phyloP scores from a whole-genome alignment of 2,329 filamentous ascomycete genomes.

The Macrophomina tecta region DNA sequence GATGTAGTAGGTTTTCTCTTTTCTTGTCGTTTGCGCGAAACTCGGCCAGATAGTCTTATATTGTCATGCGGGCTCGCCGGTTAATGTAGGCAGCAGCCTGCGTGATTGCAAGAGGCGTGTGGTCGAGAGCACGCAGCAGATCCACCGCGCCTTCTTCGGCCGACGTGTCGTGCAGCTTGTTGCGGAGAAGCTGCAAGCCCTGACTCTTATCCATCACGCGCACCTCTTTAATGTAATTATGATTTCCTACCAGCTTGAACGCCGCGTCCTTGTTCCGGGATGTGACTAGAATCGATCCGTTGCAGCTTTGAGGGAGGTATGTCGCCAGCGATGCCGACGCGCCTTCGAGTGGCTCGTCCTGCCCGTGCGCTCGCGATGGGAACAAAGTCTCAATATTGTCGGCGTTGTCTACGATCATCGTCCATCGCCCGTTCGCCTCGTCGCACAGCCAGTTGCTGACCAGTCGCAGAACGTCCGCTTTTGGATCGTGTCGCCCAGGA shows the following conservation, averaged over 20 bases:
- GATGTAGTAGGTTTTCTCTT: slow-evolving; percentile 33
- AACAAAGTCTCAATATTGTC: slow-evolving; percentile 31
- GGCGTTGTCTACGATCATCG: slow-evolving; percentile 43
- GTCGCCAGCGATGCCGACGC: neutral
- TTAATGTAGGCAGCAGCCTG: slow-evolving; percentile 45
- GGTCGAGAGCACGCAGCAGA: slow-evolving; percentile 32
- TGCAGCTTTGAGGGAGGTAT: slow-evolving; percentile 1
- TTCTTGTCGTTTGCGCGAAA: slow-evolving; percentile 43
- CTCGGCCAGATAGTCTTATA: slow-evolving; percentile 44
- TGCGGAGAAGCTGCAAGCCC: neutral
- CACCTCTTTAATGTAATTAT: too few species aligned
- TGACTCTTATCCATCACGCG: neutral
- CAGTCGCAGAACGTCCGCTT: slow-evolving; percentile 34
- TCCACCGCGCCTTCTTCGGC: neutral
- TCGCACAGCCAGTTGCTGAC: slow-evolving; percentile 37
- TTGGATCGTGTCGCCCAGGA: slow-evolving; percentile 35
- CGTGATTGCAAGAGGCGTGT: slow-evolving; percentile 42
- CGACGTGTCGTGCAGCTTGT: neutral
- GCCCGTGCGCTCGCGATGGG: too few species aligned
- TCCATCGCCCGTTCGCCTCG: slow-evolving; percentile 36
- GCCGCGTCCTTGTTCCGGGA: neutral
- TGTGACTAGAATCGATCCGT: slow-evolving; percentile 25
- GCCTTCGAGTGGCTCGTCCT: neutral
- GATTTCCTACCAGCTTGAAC: neutral
- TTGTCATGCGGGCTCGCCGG: neutral